A percentile compares a stretch with the other conserved stretches of the same genome.
Conservation (phyloP, 306 rosid species). For the Acacia acuminata region DNA sequence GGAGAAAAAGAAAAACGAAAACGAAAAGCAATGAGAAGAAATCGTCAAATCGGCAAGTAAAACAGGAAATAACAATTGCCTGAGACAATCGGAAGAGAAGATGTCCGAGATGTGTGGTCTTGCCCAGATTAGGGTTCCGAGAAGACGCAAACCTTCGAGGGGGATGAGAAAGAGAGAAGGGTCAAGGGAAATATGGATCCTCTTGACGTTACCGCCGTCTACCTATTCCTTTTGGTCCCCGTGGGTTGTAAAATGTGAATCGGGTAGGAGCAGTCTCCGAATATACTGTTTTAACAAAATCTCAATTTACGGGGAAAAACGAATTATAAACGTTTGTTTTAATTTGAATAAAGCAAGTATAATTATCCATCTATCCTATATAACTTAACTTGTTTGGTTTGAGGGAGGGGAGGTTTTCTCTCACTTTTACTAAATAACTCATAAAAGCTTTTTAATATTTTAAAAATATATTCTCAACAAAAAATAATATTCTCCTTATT, state of each 20-base stretch:
- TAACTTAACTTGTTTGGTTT: too few relatives aligned
- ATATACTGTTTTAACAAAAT: not conserved
- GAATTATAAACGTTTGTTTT: too few relatives aligned
- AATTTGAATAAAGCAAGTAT: too few relatives aligned
- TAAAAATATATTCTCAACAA: too few relatives aligned
- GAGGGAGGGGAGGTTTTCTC: too few relatives aligned
- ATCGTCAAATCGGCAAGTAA: not conserved
- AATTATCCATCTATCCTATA: too few relatives aligned
- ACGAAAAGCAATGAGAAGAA: not conserved
- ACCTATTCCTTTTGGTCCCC: constrained; percentile 2
- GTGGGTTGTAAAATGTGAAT: constrained; percentile 7
- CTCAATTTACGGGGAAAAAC: not conserved
- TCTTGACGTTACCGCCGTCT: constrained; percentile 19
- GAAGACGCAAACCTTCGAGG: not conserved
- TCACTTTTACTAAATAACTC: too few relatives aligned
- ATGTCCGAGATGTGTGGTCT: not conserved
- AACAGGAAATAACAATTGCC: constrained; percentile 29
- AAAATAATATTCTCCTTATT: too few relatives aligned
- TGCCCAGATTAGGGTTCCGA: constrained; percentile 48
- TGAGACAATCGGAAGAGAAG: constrained; percentile 18
- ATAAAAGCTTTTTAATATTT: too few relatives aligned
- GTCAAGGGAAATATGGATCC: not conserved
- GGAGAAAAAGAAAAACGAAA: not conserved
- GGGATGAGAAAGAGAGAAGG: not conserved
- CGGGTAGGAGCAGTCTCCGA: not conserved